A percentile compares a stretch with the other conserved stretches of the same genome.
Conservation (phyloP, 1,284 basidiomycete genomes). For the Sanguinoderma infundibulare region DNA sequence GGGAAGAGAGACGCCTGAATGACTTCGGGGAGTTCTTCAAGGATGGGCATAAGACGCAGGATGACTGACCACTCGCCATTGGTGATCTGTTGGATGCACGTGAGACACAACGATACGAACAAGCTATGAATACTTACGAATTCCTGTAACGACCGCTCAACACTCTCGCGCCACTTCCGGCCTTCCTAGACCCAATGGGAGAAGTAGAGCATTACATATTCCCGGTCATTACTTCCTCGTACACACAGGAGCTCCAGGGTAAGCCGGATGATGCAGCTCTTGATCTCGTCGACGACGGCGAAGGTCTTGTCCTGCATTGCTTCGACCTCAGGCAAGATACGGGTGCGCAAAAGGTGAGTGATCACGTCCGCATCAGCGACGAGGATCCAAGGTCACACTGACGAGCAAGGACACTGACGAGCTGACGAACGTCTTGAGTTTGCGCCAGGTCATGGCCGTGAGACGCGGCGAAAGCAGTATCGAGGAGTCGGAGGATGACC, state of each 20-base stretch:
- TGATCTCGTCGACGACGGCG: slow-evolving; percentile 24
- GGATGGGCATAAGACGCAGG: slow-evolving; percentile 45
- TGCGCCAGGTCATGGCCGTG: slow-evolving; percentile 40
- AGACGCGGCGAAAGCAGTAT: slow-evolving; percentile 34
- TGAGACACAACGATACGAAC: slow-evolving; percentile 3
- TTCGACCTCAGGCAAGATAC: slow-evolving; percentile 54
- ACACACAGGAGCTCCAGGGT: slow-evolving; percentile 46
- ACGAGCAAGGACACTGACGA: slow-evolving; percentile 42
- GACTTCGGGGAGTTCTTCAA: slow-evolving; percentile 50
- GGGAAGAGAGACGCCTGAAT: slow-evolving; percentile 38
- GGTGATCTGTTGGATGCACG: slow-evolving; percentile 40
- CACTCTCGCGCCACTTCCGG: slow-evolving; percentile 44
- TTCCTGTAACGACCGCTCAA: slow-evolving; percentile 47
- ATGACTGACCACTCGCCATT: slow-evolving; percentile 47
- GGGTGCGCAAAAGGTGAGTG: slow-evolving; percentile 48
- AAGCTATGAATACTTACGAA: slow-evolving; percentile 39
- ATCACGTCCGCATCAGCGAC: slow-evolving; percentile 37
- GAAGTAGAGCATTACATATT: slow-evolving; percentile 39
- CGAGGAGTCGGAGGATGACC: slow-evolving; percentile 44
- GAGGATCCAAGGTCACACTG: slow-evolving; percentile 20
- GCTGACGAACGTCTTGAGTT: slow-evolving; percentile 45
- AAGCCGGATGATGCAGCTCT: slow-evolving; percentile 39
- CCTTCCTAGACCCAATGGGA: slow-evolving; percentile 46
- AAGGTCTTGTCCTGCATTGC: slow-evolving; percentile 34
- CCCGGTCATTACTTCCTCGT: slow-evolving; percentile 34